A percentile compares a stretch with the other conserved stretches of the same genome.
These are phyloP conservation scores for Hemisphaericaspora xylanilytica DNA, from an alignment of 1,139 yeast genomes.

Conservation along the genomic window DNA sequence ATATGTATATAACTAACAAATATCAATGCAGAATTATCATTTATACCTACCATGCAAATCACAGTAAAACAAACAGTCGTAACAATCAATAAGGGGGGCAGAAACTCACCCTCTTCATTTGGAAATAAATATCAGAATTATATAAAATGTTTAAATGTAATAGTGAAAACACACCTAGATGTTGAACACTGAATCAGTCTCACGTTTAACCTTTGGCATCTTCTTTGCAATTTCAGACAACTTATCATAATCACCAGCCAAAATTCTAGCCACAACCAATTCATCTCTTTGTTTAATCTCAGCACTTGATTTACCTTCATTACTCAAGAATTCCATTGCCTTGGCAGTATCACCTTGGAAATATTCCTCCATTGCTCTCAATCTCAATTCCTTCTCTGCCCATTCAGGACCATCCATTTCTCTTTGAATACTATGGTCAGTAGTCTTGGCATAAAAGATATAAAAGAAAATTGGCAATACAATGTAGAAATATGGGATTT, in stretches of 20 bases:
- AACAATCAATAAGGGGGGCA: too few relatives aligned
- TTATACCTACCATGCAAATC: too few relatives aligned
- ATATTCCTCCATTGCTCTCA: conserved; percentile 69
- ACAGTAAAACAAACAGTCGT: too few relatives aligned
- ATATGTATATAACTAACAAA: too few relatives aligned
- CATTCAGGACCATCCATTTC: conserved; percentile 59
- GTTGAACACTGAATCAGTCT: conserved; percentile 33
- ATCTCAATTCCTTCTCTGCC: conserved; percentile 81
- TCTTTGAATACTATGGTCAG: conserved; percentile 44
- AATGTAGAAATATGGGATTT: conserved; percentile 66
- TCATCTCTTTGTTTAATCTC: conserved; percentile 73
- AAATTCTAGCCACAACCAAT: conserved; percentile 75
- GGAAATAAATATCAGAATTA: not conserved
- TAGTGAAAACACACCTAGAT: conserved; percentile 7
- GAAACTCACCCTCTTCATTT: too few relatives aligned
- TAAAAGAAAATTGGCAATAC: conserved; percentile 60
- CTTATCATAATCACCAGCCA: conserved; percentile 82
- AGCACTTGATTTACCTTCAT: conserved; percentile 54
- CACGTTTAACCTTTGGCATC: conserved; percentile 37
- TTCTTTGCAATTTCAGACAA: conserved; percentile 67
- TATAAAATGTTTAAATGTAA: not conserved
- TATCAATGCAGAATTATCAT: too few relatives aligned
- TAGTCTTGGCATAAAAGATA: conserved; percentile 45
- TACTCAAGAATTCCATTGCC: conserved; percentile 54
- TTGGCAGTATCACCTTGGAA: conserved; percentile 62